Evolutionary conservation across 768 basidiomycete genomes (phyloP).

Genomic region (Mycena galopus): DNA sequence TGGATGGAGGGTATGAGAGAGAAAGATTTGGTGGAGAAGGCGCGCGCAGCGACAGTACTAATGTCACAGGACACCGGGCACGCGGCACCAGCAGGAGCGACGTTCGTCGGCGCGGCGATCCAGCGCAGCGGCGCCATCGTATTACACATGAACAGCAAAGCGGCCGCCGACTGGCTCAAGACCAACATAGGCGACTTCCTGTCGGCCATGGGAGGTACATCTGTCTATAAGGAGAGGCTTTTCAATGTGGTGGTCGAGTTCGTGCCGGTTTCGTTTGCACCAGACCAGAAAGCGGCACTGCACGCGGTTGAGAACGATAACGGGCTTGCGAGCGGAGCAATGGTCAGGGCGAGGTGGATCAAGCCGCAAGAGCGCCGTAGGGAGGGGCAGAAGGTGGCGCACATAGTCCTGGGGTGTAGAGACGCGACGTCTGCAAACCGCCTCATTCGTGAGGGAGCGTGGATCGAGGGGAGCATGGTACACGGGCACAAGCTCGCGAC

Average conservation of each 20-base stretch:
- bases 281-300: background rate
- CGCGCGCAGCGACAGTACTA: too few relatives aligned
- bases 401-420: slow-evolving; percentile 27
- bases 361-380: slow-evolving; percentile 36
- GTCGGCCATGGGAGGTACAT: slow-evolving; percentile 22
- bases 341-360: slow-evolving; percentile 41
- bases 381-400: slow-evolving; percentile 31
- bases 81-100: background rate
- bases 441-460: slow-evolving; percentile 18
- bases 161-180: background rate
- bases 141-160: background rate
- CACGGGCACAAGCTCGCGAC: slow-evolving; percentile 26
- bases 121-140: slow-evolving; percentile 32
- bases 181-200: slow-evolving; percentile 10
- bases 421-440: slow-evolving; percentile 30
- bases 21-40: too few relatives aligned
- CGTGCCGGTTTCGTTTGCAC: slow-evolving; percentile 39
- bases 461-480: slow-evolving; percentile 34
- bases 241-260: slow-evolving; percentile 35
- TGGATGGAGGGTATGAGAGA: too few relatives aligned
- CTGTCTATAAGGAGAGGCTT: slow-evolving; percentile 1
- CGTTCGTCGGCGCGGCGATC: slow-evolving; percentile 29
- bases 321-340: background rate
- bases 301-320: slow-evolving; percentile 33
- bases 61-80: too few relatives aligned